Evolutionary conservation across 345 rosid genomes (phyloP).

Genomic region (Arabidopsis arenosa): DNA sequence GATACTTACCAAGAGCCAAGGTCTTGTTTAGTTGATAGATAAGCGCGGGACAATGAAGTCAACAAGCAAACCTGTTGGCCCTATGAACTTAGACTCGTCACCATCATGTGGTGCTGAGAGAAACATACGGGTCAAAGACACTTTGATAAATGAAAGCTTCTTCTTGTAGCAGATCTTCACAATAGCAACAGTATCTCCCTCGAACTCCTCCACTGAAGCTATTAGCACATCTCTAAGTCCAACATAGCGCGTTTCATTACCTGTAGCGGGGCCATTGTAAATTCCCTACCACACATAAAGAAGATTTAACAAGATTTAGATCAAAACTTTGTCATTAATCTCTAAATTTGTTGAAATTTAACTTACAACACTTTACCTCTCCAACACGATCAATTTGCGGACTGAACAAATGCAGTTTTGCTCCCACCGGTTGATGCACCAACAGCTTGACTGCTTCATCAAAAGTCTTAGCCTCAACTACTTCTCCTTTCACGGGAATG

Average conservation of each 20-base stretch:
- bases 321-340: not conserved
- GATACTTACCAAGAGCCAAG: conserved; percentile 15
- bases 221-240: conserved; percentile 28
- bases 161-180: conserved; percentile 33
- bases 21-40: conserved; percentile 1
- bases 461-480: not conserved
- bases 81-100: conserved; percentile 17
- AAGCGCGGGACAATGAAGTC: conserved; percentile 31
- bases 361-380: conserved; percentile 20
- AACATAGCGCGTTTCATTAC: conserved; percentile 25
- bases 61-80: conserved; percentile 33
- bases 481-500: conserved; percentile 31
- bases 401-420: conserved; percentile 37
- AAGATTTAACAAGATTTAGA: not conserved
- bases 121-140: not conserved
- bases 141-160: conserved; percentile 2
- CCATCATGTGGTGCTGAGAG: not conserved
- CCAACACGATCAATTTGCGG: conserved; percentile 29
- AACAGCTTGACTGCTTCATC: not conserved
- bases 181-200: not conserved
- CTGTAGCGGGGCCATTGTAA: not conserved
- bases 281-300: conserved; percentile 22
- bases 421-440: conserved; percentile 25
- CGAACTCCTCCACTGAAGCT: not conserved
- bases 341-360: not conserved